Evolutionary conservation across 208 protist species (phyloP).

Genomic region (Paratrypanosoma confusum): DNA sequence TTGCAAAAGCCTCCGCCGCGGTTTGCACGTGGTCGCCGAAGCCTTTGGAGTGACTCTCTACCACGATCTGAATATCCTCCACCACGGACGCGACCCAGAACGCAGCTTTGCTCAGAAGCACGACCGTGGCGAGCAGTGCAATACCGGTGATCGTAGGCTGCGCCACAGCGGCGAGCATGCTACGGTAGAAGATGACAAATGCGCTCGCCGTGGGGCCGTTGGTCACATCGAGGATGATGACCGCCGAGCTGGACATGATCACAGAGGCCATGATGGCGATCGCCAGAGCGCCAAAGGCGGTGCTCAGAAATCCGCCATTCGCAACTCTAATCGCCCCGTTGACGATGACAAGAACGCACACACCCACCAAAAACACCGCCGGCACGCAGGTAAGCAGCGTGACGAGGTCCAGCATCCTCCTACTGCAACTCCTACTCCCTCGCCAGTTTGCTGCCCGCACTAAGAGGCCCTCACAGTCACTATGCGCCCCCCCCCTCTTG

Average conservation of each 20-base stretch:
- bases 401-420: too few species aligned
- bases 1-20: too few species aligned
- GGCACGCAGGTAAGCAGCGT: too few species aligned
- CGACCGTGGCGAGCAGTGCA: conserved; percentile 26
- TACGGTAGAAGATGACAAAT: conserved; percentile 19
- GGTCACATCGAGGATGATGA: conserved; percentile 14
- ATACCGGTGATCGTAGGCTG: conserved; percentile 63
- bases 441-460: too few species aligned
- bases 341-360: conserved; percentile 12
- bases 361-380: conserved; percentile 6
- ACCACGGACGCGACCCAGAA: conserved; percentile 26
- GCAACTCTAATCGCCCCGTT: conserved; percentile 30
- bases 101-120: conserved; percentile 26
- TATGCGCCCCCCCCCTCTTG: too few species aligned
- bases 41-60: conserved; percentile 47
- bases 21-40: too few species aligned
- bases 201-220: conserved; percentile 3
- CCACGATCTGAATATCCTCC: conserved; percentile 58
- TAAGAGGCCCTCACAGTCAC: too few species aligned
- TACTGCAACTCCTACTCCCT: too few species aligned
- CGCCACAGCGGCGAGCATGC: conserved; percentile 31
- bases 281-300: conserved; percentile 27
- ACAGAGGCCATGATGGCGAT: conserved; percentile 27
- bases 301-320: conserved; percentile 26
- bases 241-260: conserved; percentile 25